A percentile compares a stretch with the other conserved stretches of the same genome.
Evolutionary conservation across 345 rosid genomes (phyloP).

Genomic region (Cardamine resedifolia): DNA sequence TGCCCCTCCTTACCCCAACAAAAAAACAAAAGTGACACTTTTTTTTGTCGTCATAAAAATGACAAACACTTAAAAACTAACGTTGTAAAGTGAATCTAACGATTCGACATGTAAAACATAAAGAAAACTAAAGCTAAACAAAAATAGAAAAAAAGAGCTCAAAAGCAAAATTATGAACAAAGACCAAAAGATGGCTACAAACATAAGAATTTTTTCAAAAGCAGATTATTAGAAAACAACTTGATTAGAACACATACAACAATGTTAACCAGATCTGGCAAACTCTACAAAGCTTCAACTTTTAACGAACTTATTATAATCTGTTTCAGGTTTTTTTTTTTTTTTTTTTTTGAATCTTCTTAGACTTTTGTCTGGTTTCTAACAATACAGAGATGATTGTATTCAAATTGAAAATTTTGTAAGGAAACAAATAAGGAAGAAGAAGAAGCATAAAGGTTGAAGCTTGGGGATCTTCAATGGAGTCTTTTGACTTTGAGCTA

Average conservation of each 20-base stretch:
- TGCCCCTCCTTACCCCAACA: conserved; percentile 32
- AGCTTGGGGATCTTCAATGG: conserved; percentile 33
- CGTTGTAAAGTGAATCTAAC: conserved; percentile 31
- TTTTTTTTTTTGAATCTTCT: neutral
- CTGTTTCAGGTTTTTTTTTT: conserved; percentile 29
- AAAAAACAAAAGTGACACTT: conserved; percentile 30
- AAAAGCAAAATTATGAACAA: conserved; percentile 20
- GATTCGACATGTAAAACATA: conserved; percentile 5
- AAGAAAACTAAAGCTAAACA: neutral
- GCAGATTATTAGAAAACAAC: conserved; percentile 25
- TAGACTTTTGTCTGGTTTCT: conserved; percentile 30
- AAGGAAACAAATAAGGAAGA: conserved; percentile 28
- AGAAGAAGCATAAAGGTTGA: conserved; percentile 26
- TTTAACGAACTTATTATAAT: conserved; percentile 35
- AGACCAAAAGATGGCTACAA: conserved; percentile 15
- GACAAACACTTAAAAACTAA: conserved; percentile 24
- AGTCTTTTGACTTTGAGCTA: conserved; percentile 24
- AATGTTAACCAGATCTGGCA: conserved; percentile 32
- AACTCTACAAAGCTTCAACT: conserved; percentile 32
- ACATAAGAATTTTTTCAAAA: conserved; percentile 13
- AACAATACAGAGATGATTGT: conserved; percentile 36
- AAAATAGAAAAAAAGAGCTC: neutral
- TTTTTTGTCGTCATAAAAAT: conserved; percentile 24
- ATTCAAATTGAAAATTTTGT: conserved; percentile 29
- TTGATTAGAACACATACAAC: conserved; percentile 34